Evolutionary conservation across 495 filamentous ascomycete species (phyloP).

Genomic region (Penicillium canariense): DNA sequence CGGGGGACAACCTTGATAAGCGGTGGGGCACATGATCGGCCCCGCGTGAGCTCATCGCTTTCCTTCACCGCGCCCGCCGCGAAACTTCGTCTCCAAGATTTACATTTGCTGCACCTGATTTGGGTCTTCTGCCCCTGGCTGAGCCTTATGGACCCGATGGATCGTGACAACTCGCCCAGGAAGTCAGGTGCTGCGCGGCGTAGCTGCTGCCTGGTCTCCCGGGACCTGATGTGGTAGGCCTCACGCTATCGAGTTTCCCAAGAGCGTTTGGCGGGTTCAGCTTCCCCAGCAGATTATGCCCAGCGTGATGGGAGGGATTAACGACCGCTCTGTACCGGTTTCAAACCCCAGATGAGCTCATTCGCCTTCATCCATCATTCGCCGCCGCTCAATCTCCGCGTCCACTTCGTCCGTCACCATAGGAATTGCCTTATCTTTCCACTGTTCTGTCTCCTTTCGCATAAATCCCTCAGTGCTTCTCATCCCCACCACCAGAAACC

Average conservation of each 20-base stretch:
- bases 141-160: neutral
- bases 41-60: slow-evolving; percentile 26
- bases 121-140: neutral
- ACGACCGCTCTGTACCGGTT: slow-evolving; percentile 1
- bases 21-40: slow-evolving; percentile 36
- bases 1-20: slow-evolving; percentile 22
- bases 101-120: slow-evolving; percentile 8
- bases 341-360: slow-evolving; percentile 21
- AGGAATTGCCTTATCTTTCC: slow-evolving; percentile 41
- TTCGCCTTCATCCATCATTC: slow-evolving; percentile 53
- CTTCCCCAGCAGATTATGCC: neutral
- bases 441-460: slow-evolving; percentile 47
- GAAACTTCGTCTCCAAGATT: neutral
- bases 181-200: neutral
- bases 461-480: slow-evolving; percentile 75
- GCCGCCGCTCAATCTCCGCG: slow-evolving; percentile 55
- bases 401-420: slow-evolving; percentile 56
- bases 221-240: neutral
- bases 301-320: neutral
- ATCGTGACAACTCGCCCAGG: neutral
- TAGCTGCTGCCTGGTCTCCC: neutral
- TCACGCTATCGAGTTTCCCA: neutral
- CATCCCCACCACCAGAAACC: slow-evolving; percentile 88
- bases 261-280: neutral
- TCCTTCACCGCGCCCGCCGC: neutral